Conservation (phyloP, 371 early-diverging fungal species). For the Conidiobolus incongruus region DNA sequence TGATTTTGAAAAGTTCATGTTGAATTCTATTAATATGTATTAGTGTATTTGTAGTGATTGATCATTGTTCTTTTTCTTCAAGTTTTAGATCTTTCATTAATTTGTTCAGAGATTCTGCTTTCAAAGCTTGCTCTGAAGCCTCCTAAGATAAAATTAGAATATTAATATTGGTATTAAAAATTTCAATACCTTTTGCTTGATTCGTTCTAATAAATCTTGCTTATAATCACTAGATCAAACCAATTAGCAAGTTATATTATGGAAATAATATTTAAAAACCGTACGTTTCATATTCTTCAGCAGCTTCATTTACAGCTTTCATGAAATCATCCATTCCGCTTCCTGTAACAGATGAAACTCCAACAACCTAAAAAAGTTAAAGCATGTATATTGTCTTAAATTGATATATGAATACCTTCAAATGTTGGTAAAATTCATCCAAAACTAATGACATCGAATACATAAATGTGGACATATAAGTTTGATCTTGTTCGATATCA, state of each 20-base stretch:
- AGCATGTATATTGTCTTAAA: no score
- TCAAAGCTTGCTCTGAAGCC: conserved; percentile 8
- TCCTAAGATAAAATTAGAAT: conserved; percentile 6
- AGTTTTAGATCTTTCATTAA: no score
- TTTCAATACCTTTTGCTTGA: conserved; percentile 2
- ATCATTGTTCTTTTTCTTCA: no score
- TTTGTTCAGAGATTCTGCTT: conserved; percentile 5
- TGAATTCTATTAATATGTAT: no score
- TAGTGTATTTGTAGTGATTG: no score
- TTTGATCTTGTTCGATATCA: conserved; percentile 44
- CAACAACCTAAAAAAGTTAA: conserved; percentile 45
- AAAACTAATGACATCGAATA: conserved; percentile 88
- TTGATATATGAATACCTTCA: no score
- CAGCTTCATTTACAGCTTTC: conserved; percentile 58
- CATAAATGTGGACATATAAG: conserved; percentile 83
- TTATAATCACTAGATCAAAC: conserved; percentile 7
- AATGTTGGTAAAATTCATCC: conserved; percentile 93
- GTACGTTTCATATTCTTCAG: conserved; percentile 50
- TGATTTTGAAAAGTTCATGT: no score
- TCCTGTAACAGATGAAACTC: conserved; percentile 89
- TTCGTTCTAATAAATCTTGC: background rate
- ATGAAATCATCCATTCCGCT: conserved; percentile 87
- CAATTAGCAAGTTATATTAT: background rate
- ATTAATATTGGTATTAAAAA: background rate
- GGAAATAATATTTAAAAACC: background rate